Percentiles rank a stretch among this genome's conserved stretches.
phyloP scores from a whole-genome alignment of 495 filamentous ascomycete species.

The Tuber aestivum region DNA sequence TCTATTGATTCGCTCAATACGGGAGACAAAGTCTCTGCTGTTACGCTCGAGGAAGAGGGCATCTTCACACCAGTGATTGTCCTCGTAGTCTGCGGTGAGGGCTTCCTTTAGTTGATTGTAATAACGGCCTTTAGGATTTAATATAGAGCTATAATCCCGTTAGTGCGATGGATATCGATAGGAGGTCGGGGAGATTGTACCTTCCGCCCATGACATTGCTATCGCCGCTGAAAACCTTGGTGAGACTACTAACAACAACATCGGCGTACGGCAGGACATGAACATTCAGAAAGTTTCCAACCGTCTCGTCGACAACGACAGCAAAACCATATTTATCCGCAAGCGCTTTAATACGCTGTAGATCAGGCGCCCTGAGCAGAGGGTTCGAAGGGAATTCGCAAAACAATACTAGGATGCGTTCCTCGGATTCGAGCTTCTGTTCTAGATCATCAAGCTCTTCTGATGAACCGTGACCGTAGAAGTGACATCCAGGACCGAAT shows the following conservation, averaged over 20 bases:
- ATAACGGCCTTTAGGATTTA: slow-evolving; percentile 72
- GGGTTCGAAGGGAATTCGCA: slow-evolving; percentile 95
- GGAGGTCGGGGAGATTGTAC: slow-evolving; percentile 36
- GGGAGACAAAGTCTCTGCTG: slow-evolving; percentile 79
- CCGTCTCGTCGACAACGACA: slow-evolving; percentile 89
- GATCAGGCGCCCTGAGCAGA: slow-evolving; percentile 74
- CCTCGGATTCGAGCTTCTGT: slow-evolving; percentile 60
- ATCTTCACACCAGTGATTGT: slow-evolving; percentile 90
- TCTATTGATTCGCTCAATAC: slow-evolving; percentile 75
- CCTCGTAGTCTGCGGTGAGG: slow-evolving; percentile 64
- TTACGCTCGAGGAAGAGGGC: slow-evolving; percentile 92
- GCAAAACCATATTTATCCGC: slow-evolving; percentile 83
- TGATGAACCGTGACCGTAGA: slow-evolving; percentile 78
- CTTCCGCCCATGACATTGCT: slow-evolving; percentile 96
- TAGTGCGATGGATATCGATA: background rate
- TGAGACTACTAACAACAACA: slow-evolving; percentile 85
- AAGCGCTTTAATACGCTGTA: slow-evolving; percentile 68
- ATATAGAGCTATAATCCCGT: slow-evolving; percentile 53
- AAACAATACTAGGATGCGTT: slow-evolving; percentile 77
- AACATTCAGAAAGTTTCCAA: slow-evolving; percentile 93
- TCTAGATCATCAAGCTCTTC: slow-evolving; percentile 86
- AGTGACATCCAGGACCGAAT: slow-evolving; percentile 84
- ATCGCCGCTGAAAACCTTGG: slow-evolving; percentile 94
- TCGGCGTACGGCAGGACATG: slow-evolving; percentile 85
- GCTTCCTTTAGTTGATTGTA: slow-evolving; percentile 62